Conservation (phyloP, 2,329 filamentous ascomycete species). For the Coniochaeta sp. region DNA sequence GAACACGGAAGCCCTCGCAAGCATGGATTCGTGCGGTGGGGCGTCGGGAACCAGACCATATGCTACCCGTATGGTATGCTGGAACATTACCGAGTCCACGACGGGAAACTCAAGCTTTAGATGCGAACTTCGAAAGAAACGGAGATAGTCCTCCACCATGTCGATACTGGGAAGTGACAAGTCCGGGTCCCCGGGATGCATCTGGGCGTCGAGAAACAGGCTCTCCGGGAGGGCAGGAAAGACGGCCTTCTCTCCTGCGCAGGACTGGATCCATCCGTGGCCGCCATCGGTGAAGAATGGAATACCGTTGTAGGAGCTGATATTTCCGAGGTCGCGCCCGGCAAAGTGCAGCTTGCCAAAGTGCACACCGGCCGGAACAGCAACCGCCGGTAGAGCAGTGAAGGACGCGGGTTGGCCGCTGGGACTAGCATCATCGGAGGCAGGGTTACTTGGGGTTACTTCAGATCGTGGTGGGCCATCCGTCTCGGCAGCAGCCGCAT, state of each 20-base stretch:
- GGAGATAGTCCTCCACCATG: conserved; percentile 20
- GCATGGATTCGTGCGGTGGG: conserved; percentile 19
- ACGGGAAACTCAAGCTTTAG: conserved; percentile 40
- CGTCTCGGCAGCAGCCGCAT: too few relatives aligned
- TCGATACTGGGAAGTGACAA: conserved; percentile 27
- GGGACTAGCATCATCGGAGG: background rate
- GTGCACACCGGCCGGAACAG: conserved; percentile 5
- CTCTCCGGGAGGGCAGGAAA: conserved; percentile 17
- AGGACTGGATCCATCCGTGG: conserved; percentile 38
- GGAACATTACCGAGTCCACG: conserved; percentile 38
- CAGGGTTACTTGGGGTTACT: background rate
- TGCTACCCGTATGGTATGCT: conserved; percentile 34
- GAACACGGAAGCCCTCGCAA: conserved; percentile 38
- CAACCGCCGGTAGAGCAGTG: too few relatives aligned
- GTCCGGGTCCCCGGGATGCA: too few relatives aligned
- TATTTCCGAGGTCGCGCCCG: conserved; percentile 36
- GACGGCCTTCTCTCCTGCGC: conserved; percentile 30
- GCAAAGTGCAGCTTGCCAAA: conserved; percentile 37
- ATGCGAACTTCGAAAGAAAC: conserved; percentile 23
- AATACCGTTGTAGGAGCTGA: conserved; percentile 39
- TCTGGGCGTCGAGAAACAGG: conserved; percentile 1
- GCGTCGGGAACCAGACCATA: conserved; percentile 24
- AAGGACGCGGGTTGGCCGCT: background rate
- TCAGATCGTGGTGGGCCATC: background rate
- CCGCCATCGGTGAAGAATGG: conserved; percentile 41